Percentiles rank a stretch among this genome's conserved stretches.
phyloP scores from a whole-genome alignment of 2,329 filamentous ascomycete genomes.

The Phoma sp. region DNA sequence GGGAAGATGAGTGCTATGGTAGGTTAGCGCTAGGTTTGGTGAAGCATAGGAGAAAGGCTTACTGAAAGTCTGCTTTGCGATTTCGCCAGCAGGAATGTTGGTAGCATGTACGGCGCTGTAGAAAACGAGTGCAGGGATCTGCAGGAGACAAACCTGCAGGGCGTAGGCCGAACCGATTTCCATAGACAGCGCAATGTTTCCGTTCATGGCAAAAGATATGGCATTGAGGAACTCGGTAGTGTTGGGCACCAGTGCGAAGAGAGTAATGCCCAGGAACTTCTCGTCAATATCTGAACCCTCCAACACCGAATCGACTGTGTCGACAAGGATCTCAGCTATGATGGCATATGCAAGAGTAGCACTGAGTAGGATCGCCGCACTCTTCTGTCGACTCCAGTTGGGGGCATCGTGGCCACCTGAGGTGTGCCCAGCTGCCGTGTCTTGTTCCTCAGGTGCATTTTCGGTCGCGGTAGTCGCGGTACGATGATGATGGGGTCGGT shows the following conservation, averaged over 20 bases:
- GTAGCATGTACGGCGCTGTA: conserved; percentile 80
- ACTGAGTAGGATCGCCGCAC: conserved; percentile 82
- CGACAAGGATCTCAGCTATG: conserved; percentile 95
- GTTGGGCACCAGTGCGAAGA: conserved; percentile 96
- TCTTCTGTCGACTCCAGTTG: conserved; percentile 95
- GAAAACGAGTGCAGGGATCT: conserved; percentile 89
- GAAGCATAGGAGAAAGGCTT: conserved; percentile 31
- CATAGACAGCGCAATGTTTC: conserved; percentile 98
- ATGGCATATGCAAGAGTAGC: conserved; percentile 94
- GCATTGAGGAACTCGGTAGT: conserved; percentile 99
- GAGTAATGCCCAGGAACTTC: conserved; percentile 94
- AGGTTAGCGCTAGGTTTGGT: conserved; percentile 15
- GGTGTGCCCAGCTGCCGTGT: conserved; percentile 53
- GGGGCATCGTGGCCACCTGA: conserved; percentile 87
- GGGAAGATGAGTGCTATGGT: conserved; percentile 82
- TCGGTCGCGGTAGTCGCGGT: conserved; percentile 56
- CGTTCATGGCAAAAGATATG: conserved; percentile 99
- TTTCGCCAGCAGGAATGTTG: conserved; percentile 61
- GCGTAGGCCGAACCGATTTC: conserved; percentile 98
- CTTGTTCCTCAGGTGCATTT: conserved; percentile 57
- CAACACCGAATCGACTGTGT: conserved; percentile 95
- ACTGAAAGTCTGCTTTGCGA: conserved; percentile 72
- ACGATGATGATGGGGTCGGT: conserved; percentile 48
- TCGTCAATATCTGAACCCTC: conserved; percentile 91
- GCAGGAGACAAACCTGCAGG: conserved; percentile 91